Percentiles rank a stretch among this genome's conserved stretches.
Evolutionary conservation across 176 grass and related monocot genomes (phyloP).

Genomic region (Triticum timopheevii): DNA sequence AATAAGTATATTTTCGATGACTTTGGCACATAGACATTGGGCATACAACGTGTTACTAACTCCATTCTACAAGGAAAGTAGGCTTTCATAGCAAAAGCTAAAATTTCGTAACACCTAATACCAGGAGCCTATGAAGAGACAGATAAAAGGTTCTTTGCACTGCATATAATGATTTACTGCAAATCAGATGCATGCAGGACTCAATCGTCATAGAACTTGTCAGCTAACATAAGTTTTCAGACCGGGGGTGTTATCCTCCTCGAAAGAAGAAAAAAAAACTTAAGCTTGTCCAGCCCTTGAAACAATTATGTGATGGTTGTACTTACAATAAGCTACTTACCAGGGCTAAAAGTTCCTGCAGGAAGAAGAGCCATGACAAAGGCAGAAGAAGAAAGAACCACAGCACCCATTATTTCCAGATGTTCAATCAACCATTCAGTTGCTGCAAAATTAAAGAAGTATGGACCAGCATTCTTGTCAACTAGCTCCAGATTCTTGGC

Average conservation of each 20-base stretch:
- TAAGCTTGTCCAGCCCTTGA: neutral
- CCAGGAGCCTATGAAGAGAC: constrained; percentile 1
- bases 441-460: constrained; percentile 77
- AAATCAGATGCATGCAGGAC: constrained; percentile 10
- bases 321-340: constrained; percentile 36
- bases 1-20: neutral
- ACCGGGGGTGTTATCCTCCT: too few relatives aligned
- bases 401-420: constrained; percentile 75
- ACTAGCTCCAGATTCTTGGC: constrained; percentile 65
- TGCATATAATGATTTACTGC: neutral
- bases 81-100: neutral
- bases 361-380: constrained; percentile 85
- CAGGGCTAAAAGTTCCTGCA: constrained; percentile 73
- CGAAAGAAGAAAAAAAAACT: too few relatives aligned
- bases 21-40: neutral
- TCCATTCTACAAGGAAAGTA: neutral
- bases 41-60: neutral
- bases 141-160: neutral
- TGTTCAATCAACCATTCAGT: constrained; percentile 90
- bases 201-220: neutral
- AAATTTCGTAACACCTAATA: neutral
- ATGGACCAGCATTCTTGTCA: constrained; percentile 87
- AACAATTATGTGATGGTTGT: neutral
- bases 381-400: constrained; percentile 70
- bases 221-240: neutral